Base-by-base conservation (phyloP, 441 rosid species). In the Pelargonium exstipulatum region DNA sequence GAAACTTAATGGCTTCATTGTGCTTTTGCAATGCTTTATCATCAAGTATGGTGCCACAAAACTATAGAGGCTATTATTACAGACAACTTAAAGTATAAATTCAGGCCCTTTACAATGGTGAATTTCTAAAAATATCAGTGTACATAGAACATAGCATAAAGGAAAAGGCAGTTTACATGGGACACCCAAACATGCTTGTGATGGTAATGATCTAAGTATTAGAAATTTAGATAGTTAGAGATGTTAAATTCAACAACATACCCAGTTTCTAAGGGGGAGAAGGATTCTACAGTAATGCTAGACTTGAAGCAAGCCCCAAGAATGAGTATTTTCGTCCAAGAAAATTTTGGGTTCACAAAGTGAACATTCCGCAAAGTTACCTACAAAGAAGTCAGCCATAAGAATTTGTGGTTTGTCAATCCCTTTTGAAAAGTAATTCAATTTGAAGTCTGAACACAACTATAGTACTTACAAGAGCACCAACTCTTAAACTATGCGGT, bases 221-320 rank as follows among this genome's bases (percentile, higher is more conserved):
- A 24, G 7, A 16, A 53, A 70, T 46, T 22, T n/a, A 69, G 61
- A 57, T 62, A 66, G 14, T 45, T 24, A 26, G 49, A 64, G 22
- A 40, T 68, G 35, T 57, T 17, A 20, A 29, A 68, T 22, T 69
- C 35, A 71, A 49, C 42, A 69, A 69, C 78, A 8, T 84, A 95
- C 99, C 93, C 80, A 20, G 90, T 81, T 75, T 80, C 87, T 69
- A 89, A 82, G 16, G 98, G 97, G 35, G 99, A 95, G 71, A 89
- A 92, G 14, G 81, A 78, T 72, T 82, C 84, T 67, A 95, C 79
- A 37, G 73, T 76, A 63, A 95, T 79, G 82, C 91, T 90, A 74
- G 91, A 89, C 83, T 75, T 86, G 79, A 69, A 85, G 83, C 99
- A 92, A 64, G 88, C 87, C 64, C 99, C 98, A 53, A 95, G 90